Evolutionary conservation across 2,329 filamentous ascomycete species (phyloP).

Genomic region (Neofusicoccum parvum): DNA sequence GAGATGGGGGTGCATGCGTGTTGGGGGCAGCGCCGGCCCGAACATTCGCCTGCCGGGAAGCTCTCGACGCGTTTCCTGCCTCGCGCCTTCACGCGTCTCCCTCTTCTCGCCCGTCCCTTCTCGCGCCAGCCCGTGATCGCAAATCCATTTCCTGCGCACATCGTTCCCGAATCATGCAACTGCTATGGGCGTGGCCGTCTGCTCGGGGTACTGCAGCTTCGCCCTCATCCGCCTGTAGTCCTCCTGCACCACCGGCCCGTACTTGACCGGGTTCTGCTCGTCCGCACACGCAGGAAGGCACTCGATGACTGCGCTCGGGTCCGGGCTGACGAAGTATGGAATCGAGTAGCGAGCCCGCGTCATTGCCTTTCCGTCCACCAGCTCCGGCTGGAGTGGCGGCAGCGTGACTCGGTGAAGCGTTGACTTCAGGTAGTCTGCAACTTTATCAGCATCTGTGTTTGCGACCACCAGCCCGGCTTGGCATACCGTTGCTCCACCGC

Average conservation of each 20-base stretch:
- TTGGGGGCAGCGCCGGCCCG: background rate
- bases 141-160: background rate
- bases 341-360: slow-evolving; percentile 60
- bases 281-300: slow-evolving; percentile 12
- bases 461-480: background rate
- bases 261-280: slow-evolving; percentile 17
- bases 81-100: background rate
- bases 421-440: slow-evolving; percentile 17
- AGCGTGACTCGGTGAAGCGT: slow-evolving; percentile 15
- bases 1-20: background rate
- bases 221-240: slow-evolving; percentile 20
- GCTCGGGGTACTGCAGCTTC: slow-evolving; percentile 19
- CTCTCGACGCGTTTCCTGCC: background rate
- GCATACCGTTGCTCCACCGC: slow-evolving; percentile 20
- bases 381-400: background rate
- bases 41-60: background rate
- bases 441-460: background rate
- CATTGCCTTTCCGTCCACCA: slow-evolving; percentile 42
- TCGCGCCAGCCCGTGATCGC: too few species aligned
- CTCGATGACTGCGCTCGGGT: slow-evolving; percentile 54
- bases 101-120: too few species aligned
- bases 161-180: background rate
- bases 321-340: slow-evolving; percentile 60
- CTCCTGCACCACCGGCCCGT: slow-evolving; percentile 19
- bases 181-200: background rate